A percentile compares a stretch with the other conserved stretches of the same genome.
Evolutionary conservation across 768 basidiomycete species (phyloP).

Genomic region (Crepidotus variabilis): DNA sequence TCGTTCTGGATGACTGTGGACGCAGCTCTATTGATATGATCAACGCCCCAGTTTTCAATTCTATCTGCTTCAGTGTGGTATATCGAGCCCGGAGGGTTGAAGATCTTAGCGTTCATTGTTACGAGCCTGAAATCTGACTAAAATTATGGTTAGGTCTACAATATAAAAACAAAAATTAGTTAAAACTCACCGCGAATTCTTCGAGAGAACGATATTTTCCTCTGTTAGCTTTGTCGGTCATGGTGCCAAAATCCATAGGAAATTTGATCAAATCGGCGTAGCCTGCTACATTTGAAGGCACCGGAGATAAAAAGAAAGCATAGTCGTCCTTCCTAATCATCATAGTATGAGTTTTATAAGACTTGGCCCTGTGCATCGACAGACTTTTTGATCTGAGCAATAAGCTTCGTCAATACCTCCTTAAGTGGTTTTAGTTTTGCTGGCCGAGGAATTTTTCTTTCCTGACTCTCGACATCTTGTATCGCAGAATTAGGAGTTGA

Average conservation of each 20-base stretch:
- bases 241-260: slow-evolving; percentile 93
- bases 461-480: slow-evolving; percentile 29
- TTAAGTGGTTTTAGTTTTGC: slow-evolving; percentile 76
- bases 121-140: slow-evolving; percentile 73
- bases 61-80: slow-evolving; percentile 73
- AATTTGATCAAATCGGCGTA: slow-evolving; percentile 68
- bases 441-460: slow-evolving; percentile 49
- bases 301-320: slow-evolving; percentile 75
- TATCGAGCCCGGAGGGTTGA: slow-evolving; percentile 72
- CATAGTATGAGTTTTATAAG: slow-evolving; percentile 6
- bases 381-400: slow-evolving; percentile 74
- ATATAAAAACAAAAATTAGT: slow-evolving; percentile 2
- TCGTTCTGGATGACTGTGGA: slow-evolving; percentile 78
- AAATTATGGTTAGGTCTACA: slow-evolving; percentile 3
- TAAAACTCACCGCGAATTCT: slow-evolving; percentile 64
- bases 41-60: slow-evolving; percentile 66
- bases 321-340: slow-evolving; percentile 74
- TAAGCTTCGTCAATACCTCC: slow-evolving; percentile 66
- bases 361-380: slow-evolving; percentile 12
- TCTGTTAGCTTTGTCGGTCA: slow-evolving; percentile 70
- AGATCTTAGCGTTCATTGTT: slow-evolving; percentile 67
- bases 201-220: slow-evolving; percentile 79
- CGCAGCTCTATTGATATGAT: slow-evolving; percentile 69
- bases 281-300: slow-evolving; percentile 55
- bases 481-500: slow-evolving; percentile 18